These are phyloP conservation scores for Eucalyptus cladocalyx DNA, from an alignment of 345 rosid genomes.

Conservation along the genomic window DNA sequence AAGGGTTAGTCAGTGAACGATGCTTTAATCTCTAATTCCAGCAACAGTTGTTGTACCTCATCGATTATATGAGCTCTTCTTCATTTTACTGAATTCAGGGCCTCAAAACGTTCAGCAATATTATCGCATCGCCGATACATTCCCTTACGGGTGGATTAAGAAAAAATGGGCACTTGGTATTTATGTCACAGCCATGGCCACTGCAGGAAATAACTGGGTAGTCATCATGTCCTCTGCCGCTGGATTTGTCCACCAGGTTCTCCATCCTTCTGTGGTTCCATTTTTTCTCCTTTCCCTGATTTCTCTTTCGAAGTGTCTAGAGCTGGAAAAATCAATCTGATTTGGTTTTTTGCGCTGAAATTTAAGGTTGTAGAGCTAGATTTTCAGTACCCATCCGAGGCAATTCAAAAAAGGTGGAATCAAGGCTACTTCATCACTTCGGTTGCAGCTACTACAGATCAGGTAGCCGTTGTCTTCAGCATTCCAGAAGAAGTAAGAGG, in stretches of 20 bases:
- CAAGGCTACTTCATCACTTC: neutral
- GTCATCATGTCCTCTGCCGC: neutral
- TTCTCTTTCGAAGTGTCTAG: neutral
- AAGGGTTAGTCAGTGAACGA: constrained; percentile 25
- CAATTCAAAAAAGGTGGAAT: neutral
- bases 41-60: neutral
- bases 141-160: constrained; percentile 59
- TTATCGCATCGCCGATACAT: constrained; percentile 62
- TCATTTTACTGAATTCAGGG: constrained; percentile 18
- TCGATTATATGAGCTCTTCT: neutral
- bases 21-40: neutral
- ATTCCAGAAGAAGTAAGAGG: neutral
- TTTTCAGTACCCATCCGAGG: neutral
- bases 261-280: neutral
- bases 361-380: neutral
- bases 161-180: constrained; percentile 76
- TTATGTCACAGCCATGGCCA: constrained; percentile 46
- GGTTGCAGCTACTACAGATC: neutral
- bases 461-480: neutral
- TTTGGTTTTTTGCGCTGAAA: neutral
- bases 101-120: constrained; percentile 67
- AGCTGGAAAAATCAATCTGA: neutral
- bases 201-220: constrained; percentile 1
- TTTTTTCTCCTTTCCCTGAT: neutral
- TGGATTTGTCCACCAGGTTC: neutral